These are phyloP conservation scores for Fusarium ramigenum DNA, from an alignment of 2,329 filamentous ascomycete genomes.

Conservation along the genomic window DNA sequence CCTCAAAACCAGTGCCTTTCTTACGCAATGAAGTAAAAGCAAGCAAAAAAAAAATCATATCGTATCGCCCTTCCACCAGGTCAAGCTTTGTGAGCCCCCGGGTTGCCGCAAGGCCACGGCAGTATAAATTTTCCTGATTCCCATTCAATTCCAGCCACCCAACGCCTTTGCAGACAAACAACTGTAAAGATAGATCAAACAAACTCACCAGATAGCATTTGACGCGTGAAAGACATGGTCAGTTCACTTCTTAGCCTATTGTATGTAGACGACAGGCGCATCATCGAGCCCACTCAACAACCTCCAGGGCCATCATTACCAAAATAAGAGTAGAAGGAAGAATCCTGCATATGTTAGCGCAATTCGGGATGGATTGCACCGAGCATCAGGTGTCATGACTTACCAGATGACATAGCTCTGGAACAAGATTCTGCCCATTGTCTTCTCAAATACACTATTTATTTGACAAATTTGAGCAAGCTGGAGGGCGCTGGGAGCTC, in stretches of 20 bases:
- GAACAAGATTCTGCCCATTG: conserved; percentile 92
- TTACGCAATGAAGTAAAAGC: not conserved
- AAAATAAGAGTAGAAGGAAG: conserved; percentile 90
- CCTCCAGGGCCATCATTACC: conserved; percentile 91
- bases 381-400: conserved; percentile 49
- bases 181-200: not conserved
- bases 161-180: conserved; percentile 17
- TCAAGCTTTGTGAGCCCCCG: not conserved
- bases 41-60: not conserved
- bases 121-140: not conserved
- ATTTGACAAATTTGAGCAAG: conserved; percentile 98
- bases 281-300: conserved; percentile 82
- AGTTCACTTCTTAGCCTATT: not conserved
- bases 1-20: not conserved
- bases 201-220: not conserved
- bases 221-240: not conserved
- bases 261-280: not conserved
- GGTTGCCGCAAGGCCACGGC: not conserved
- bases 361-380: conserved; percentile 6
- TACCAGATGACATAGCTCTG: conserved; percentile 90
- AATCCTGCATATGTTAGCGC: conserved; percentile 68
- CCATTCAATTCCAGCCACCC: not conserved
- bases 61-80: not conserved
- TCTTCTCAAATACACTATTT: conserved; percentile 93
- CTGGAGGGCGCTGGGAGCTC: conserved; percentile 92